Conservation (phyloP, 2,329 filamentous ascomycete species). For the Cercospora brassicicola region DNA sequence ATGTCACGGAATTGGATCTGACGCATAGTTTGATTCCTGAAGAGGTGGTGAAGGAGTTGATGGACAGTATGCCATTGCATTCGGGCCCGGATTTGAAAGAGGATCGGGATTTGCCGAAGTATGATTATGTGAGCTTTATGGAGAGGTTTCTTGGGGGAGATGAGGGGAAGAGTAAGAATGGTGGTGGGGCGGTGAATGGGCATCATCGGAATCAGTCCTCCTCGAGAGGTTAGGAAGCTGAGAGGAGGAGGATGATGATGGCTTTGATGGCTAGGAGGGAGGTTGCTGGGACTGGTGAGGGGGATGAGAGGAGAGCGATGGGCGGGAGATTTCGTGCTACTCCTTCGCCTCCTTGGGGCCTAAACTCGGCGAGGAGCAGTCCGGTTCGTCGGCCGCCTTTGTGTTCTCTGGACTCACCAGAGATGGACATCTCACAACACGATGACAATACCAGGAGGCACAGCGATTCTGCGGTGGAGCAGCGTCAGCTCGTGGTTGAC, state of each 20-base stretch:
- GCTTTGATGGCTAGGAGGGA: not conserved
- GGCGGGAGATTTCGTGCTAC: not conserved
- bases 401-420: not conserved
- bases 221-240: not conserved
- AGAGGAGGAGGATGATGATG: not conserved
- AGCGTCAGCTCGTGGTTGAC: not conserved
- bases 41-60: conserved; percentile 90
- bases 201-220: conserved; percentile 9
- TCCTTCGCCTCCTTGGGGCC: not conserved
- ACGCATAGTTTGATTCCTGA: conserved; percentile 93
- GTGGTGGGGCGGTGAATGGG: conserved; percentile 18
- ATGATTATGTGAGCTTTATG: conserved; percentile 97
- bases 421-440: not conserved
- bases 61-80: conserved; percentile 82
- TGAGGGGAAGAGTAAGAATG: conserved; percentile 1
- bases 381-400: not conserved
- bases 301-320: not conserved
- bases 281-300: not conserved
- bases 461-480: not conserved
- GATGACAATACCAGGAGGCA: not conserved
- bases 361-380: not conserved
- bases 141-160: conserved; percentile 58
- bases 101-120: conserved; percentile 82
- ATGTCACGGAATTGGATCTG: conserved; percentile 96
- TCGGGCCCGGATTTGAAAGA: conserved; percentile 80